Evolutionary conservation across 495 filamentous ascomycete species (phyloP), one percentile per base, ranked within the genome.

Genomic region (Lophium mytilinum): DNA sequence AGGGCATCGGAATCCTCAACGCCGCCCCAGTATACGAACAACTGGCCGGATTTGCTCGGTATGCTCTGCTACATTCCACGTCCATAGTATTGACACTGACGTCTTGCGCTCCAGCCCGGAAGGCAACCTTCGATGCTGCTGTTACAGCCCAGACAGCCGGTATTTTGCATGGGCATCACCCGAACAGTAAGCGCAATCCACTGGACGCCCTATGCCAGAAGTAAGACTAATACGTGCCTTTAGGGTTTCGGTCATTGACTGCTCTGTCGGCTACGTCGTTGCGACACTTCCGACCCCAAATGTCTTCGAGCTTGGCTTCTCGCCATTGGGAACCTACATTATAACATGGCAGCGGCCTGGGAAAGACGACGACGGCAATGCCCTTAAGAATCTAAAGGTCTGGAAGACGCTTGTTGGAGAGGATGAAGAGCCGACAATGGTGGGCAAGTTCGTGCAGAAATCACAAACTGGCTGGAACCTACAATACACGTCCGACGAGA

Each of bases 111-210:
- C 42, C 66, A 88, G 86, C 72, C 91, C 94, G 55, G 87, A 95
- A 78, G 92, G 90, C 69, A 96, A 90, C 73, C 79, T 93, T 65
- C 85, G 93, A 73, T 97, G 92, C 70, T 92, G 87, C 73, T 82
- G 80, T 62, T 98, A 97, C 78, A 96, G 92, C 58, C 89, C 90
- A 37, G 89, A 90, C 70, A 90, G 93, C 68, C 86, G 87, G 65
- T 98, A 90, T 77, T 93, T 95, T 72, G 90, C 92, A 52, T 98
- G 88, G 85, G 92, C 90, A 55, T 88, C 90, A 57, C 86, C 82
- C 52, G 90, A 96, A 61, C 81, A 78, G 84, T 86, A 80, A 52
- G 75, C 40, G 24, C 24, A 30, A 30, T 6, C 6, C 24, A 30
- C 24, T 30, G 24, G 24, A 30, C 24, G 24, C 24, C 24, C 6